Evolutionary conservation across 73 alveolate species (phyloP), one percentile per base, ranked within the genome.

Genomic region (Stentor roeselii): DNA sequence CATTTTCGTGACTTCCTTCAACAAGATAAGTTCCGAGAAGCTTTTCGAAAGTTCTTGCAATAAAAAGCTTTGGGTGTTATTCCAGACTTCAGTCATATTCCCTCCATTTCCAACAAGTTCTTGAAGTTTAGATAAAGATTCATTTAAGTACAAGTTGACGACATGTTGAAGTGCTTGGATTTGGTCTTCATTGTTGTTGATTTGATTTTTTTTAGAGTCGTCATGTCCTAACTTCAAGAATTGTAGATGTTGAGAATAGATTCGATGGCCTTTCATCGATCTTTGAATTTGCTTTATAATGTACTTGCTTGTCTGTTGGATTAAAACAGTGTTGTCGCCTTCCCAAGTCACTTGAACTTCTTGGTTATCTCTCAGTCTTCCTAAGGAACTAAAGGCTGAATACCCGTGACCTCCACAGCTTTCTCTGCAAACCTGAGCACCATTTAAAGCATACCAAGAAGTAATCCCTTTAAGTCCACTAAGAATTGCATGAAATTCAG

Each of bases 311-410:
- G 96, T 78, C 61, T 92, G 94, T 83, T 88, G 61, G 14, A 90
- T 86, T 32, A 94, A 74, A 11, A 94, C 97, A 82, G 90, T 88
- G 86, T 92, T 85, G 80, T 94, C 98, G 37, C 98, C 98, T 86
- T 94, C 98, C 95, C 96, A 92, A 40, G 98, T 94, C 38, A 67
- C 75, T 61, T 90, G 91, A 0, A 90, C 77, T 82, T 92, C 98
- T 83, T 83, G 60, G 67, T 86, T 91, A 15, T 74, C 60, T 37
- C 89, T 32, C 42, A 88, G 77, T 2, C 59, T 35, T 15, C 92
- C 91, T 30, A 94, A 74, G 67, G 91, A 86, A 30, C 90, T 59
- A 59, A 87, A 91, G 76, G 82, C 42, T 34, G 95, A 93, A 78
- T 83, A 92, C 31, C 97, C 97, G 74, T 86, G 91, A 4, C 97